Percentiles rank a stretch among this genome's conserved stretches.
These are phyloP conservation scores for Camellia oleifera DNA, from an alignment of 179 eudicot species.

Conservation along the genomic window DNA sequence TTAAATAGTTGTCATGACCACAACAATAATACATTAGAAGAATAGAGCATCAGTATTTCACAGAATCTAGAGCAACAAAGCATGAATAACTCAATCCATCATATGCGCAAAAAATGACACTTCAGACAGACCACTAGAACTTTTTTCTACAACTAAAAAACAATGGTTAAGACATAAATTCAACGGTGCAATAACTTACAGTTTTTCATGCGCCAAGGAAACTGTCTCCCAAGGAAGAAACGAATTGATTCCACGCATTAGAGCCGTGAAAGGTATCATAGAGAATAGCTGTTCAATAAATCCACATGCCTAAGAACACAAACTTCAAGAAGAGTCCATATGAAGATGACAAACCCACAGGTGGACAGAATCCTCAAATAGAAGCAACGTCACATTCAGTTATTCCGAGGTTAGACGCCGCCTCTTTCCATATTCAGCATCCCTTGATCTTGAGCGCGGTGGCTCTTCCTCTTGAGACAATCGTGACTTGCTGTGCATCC, in stretches of 20 bases:
- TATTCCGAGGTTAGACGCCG: slow-evolving; percentile 58
- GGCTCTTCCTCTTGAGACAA: slow-evolving; percentile 53
- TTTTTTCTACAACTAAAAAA: too few species aligned
- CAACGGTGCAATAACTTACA: neutral
- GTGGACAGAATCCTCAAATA: neutral
- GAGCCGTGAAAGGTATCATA: slow-evolving; percentile 9
- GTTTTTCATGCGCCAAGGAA: neutral
- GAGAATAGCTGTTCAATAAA: neutral
- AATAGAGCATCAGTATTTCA: neutral
- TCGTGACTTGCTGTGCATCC: slow-evolving; percentile 61
- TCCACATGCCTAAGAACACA: neutral
- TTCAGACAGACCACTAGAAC: neutral
- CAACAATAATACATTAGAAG: neutral
- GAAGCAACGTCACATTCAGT: slow-evolving; percentile 8
- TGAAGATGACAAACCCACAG: neutral
- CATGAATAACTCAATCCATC: neutral
- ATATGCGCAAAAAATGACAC: neutral
- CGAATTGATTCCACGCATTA: neutral
- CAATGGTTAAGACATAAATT: neutral
- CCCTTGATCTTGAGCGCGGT: slow-evolving; percentile 60
- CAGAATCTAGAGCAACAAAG: neutral
- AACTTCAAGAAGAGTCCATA: slow-evolving; percentile 3
- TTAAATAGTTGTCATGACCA: neutral
- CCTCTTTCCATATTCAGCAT: slow-evolving; percentile 78
- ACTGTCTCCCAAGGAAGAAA: slow-evolving; percentile 18